phyloP scores from a whole-genome alignment of 495 filamentous ascomycete species.

The Aspergillus leporis region DNA sequence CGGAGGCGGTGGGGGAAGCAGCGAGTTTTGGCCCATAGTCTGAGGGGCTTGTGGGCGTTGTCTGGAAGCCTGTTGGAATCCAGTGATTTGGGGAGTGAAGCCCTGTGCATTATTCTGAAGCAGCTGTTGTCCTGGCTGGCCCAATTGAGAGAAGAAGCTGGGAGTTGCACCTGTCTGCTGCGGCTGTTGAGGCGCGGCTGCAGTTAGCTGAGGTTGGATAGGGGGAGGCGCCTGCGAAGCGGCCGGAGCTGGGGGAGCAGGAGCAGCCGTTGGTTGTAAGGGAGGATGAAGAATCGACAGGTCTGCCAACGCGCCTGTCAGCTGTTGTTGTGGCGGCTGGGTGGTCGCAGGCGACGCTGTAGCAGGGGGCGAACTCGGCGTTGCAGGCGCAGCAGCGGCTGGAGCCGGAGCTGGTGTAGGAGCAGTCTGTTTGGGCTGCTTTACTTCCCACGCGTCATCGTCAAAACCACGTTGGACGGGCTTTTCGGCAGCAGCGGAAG shows the following conservation, averaged over 20 bases:
- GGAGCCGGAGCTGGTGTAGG: conserved; percentile 29
- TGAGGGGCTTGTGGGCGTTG: conserved; percentile 75
- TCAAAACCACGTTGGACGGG: conserved; percentile 73
- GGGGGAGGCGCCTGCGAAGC: conserved; percentile 21
- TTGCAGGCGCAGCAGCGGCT: conserved; percentile 27
- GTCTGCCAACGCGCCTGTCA: conserved; percentile 76
- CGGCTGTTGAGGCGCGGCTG: conserved; percentile 55
- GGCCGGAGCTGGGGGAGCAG: conserved; percentile 29
- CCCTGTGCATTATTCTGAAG: conserved; percentile 20
- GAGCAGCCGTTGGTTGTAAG: conserved; percentile 69
- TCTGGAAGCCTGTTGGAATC: conserved; percentile 53
- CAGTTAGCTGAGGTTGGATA: conserved; percentile 49
- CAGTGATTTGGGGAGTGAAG: conserved; percentile 45
- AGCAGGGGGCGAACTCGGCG: conserved; percentile 30
- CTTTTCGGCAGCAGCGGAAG: conserved; percentile 44
- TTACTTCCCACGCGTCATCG: conserved; percentile 96
- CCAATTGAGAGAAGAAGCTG: conserved; percentile 52
- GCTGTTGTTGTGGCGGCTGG: conserved; percentile 48
- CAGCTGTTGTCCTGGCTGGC: conserved; percentile 35
- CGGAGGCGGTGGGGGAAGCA: conserved; percentile 79
- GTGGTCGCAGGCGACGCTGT: conserved; percentile 40
- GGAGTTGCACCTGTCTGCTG: conserved; percentile 52
- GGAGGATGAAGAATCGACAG: conserved; percentile 75
- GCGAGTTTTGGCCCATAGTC: conserved; percentile 58
- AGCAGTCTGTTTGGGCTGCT: conserved; percentile 71